Evolutionary conservation across 169 alveolate genomes (phyloP).

Genomic region (Plasmodium cynomolgi): DNA sequence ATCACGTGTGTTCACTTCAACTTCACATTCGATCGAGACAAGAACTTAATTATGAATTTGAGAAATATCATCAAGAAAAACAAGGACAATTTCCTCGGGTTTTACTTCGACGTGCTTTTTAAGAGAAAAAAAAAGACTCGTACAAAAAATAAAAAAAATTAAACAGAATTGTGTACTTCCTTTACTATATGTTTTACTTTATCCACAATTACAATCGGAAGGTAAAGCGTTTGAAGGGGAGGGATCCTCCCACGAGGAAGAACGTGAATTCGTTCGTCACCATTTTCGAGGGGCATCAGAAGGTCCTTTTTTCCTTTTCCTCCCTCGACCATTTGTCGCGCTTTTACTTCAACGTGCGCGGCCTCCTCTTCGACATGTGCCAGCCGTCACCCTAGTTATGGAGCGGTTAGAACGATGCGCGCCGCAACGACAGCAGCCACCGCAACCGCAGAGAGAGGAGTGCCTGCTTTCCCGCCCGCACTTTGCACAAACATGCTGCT

Average conservation of each 20-base stretch:
- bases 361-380: background rate
- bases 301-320: background rate
- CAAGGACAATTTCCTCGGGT: constrained; percentile 30
- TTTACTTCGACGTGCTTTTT: constrained; percentile 49
- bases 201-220: constrained; percentile 32
- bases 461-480: background rate
- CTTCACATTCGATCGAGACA: constrained; percentile 24
- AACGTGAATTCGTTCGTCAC: background rate
- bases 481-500: background rate
- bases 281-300: background rate
- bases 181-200: constrained; percentile 42
- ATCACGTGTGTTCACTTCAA: constrained; percentile 41
- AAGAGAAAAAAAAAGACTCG: constrained; percentile 37
- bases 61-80: constrained; percentile 25
- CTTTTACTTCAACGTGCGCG: background rate
- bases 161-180: constrained; percentile 1
- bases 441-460: too few species aligned
- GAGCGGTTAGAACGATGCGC: background rate
- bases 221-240: background rate
- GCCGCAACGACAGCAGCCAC: background rate
- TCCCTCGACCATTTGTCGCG: background rate
- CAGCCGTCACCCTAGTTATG: background rate
- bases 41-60: constrained; percentile 22
- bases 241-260: background rate
- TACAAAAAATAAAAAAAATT: constrained; percentile 6